Base-by-base conservation (phyloP, 306 rosid species). In the Castanea sativa region DNA sequence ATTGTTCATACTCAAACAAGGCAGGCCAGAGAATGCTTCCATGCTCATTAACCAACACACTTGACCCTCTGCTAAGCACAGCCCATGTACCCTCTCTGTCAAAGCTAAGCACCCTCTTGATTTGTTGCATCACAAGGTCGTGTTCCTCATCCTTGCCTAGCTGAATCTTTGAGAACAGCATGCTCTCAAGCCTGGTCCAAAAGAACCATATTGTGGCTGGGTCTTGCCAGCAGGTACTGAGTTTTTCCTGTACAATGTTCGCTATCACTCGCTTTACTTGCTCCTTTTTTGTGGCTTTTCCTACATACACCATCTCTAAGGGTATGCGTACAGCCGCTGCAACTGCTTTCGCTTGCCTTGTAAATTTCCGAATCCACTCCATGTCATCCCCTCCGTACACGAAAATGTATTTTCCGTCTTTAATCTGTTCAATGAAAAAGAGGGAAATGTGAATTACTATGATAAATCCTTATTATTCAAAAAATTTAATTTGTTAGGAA, bases 181-280 rank as follows among this genome's bases (percentile, higher is more conserved):
- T 90, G 90, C 94, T 90, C 71, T 88, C 90, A 0, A 90, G 81
- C 6, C 92, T 78, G 6, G 85, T 86, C 94, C 92, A 90, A 38
- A 38, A 38, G 85, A 86, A 90, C 92, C 85, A 38, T 38, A 38
- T 38, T 38, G 45, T 84, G 78, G 86, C 81, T 4, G 68, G 84
- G 35, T 86, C 92, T 71, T 78, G 65, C 94, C 90, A 90, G 76
- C 83, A 59, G 5, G 43, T 38, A 38, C 43, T 38, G 43, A 38
- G 43, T 38, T 38, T 38, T 38, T 38, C 43, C 43, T 38, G 43
- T 7, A 38, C 11, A 38, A 88, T 88, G 71, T 81, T 74, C 8
- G 80, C 78, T 7, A 82, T 45, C 1, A 78, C 67, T 78, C 77
- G 76, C 32, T 70, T 82, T 7, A 90, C 88, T 71, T 81, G 89